Evolutionary conservation across 2,329 filamentous ascomycete species (phyloP).

Genomic region (Leptodontidium sp.): DNA sequence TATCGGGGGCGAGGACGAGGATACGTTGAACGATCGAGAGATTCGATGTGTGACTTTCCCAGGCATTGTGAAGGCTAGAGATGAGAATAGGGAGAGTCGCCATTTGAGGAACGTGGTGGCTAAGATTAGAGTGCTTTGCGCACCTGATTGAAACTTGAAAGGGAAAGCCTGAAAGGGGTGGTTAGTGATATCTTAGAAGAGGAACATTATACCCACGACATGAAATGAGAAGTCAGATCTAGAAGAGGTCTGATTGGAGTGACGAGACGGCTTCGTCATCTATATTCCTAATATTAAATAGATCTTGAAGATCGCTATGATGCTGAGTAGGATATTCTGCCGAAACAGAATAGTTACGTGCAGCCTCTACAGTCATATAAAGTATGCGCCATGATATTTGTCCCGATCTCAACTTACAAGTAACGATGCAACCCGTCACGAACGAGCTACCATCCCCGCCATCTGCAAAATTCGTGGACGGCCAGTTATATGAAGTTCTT

Average conservation of each 20-base stretch:
- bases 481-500: no score
- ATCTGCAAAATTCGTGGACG: neutral
- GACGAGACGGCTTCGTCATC: conserved; percentile 10
- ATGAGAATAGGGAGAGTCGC: conserved; percentile 68
- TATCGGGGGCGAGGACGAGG: conserved; percentile 67
- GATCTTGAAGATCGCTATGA: neutral
- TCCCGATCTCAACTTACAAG: neutral
- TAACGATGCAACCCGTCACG: neutral
- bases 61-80: conserved; percentile 68
- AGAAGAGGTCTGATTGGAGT: conserved; percentile 4
- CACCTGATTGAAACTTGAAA: conserved; percentile 40
- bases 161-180: neutral
- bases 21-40: conserved; percentile 58
- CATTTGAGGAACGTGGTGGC: conserved; percentile 70
- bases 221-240: neutral
- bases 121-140: conserved; percentile 71
- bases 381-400: neutral
- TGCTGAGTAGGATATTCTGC: conserved; percentile 12
- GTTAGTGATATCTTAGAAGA: neutral
- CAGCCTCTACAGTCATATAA: neutral
- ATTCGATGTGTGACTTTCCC: conserved; percentile 71
- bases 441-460: neutral
- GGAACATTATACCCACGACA: conserved; percentile 7
- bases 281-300: neutral
- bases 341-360: neutral